These are phyloP conservation scores for Diplocarpon mali DNA, from an alignment of 2,329 filamentous ascomycete genomes.

Conservation along the genomic window DNA sequence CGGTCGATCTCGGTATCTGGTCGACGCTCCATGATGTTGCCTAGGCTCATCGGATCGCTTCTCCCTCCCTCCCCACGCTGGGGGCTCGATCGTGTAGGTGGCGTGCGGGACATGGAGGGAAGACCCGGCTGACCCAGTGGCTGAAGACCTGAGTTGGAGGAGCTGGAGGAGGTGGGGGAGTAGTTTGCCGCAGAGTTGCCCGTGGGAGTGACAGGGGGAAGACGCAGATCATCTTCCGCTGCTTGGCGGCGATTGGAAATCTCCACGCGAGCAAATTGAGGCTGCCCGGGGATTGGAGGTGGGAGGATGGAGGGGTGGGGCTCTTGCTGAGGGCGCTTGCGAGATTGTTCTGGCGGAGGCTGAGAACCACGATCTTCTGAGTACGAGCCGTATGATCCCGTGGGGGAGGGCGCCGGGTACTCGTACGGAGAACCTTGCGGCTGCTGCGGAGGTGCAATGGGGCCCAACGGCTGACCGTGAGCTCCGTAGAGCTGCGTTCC, in stretches of 20 bases:
- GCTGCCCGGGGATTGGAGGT: slow-evolving; percentile 28
- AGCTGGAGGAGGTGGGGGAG: slow-evolving; percentile 25
- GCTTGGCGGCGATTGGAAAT: slow-evolving; percentile 19
- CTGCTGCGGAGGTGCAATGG: slow-evolving; percentile 18
- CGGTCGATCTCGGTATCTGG: slow-evolving; percentile 26
- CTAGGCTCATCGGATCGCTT: slow-evolving; percentile 26
- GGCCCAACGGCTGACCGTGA: slow-evolving; percentile 30
- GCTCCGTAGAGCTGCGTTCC: slow-evolving; percentile 29
- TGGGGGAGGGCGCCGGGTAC: slow-evolving; percentile 26
- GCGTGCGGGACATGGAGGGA: slow-evolving; percentile 22
- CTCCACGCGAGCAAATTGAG: slow-evolving; percentile 20
- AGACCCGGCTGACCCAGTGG: slow-evolving; percentile 17
- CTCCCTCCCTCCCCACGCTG: slow-evolving; percentile 13
- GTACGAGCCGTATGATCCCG: slow-evolving; percentile 23
- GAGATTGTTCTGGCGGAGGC: slow-evolving; percentile 18
- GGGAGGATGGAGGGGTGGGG: slow-evolving; percentile 28
- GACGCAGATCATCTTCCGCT: slow-evolving; percentile 25
- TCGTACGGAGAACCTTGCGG: slow-evolving; percentile 21
- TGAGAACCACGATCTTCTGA: slow-evolving; percentile 13
- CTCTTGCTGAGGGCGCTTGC: slow-evolving; percentile 27
- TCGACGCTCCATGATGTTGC: slow-evolving; percentile 26
- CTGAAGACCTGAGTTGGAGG: slow-evolving; percentile 23
- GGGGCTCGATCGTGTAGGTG: slow-evolving; percentile 23
- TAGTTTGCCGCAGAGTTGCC: slow-evolving; percentile 19
- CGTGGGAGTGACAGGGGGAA: slow-evolving; percentile 27